These are phyloP conservation scores for Tuber melanosporum DNA, from an alignment of 495 filamentous ascomycete species.

Conservation along the genomic window DNA sequence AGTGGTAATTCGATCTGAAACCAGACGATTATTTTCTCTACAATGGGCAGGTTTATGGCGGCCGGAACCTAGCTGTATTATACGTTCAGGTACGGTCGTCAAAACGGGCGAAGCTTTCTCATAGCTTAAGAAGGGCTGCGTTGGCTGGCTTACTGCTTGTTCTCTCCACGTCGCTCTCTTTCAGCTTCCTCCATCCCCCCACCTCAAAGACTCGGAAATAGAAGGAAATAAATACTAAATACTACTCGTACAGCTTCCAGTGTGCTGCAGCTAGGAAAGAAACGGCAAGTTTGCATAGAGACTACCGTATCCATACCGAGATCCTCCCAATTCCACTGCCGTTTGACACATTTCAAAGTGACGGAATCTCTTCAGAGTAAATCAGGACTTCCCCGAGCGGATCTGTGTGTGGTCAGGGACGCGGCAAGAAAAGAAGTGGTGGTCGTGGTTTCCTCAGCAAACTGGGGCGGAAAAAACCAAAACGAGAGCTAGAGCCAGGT, in stretches of 20 bases:
- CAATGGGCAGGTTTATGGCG: neutral
- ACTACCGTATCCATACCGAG: neutral
- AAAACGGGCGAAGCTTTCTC: neutral
- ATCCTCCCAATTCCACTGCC: neutral
- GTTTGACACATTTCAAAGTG: neutral
- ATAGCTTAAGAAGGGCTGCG: neutral
- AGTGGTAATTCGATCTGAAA: neutral
- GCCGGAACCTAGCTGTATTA: neutral
- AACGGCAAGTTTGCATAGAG: neutral
- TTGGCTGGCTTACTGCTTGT: neutral
- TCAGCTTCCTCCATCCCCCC: neutral
- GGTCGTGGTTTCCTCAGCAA: neutral
- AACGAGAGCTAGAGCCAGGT: neutral
- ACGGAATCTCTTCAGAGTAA: slow-evolving; percentile 1
- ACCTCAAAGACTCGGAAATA: neutral
- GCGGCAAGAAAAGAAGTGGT: neutral
- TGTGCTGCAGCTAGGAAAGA: neutral
- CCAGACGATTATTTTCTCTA: neutral
- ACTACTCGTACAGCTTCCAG: neutral
- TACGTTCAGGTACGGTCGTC: neutral
- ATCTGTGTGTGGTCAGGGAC: slow-evolving; percentile 1
- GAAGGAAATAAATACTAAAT: neutral
- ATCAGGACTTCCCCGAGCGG: neutral
- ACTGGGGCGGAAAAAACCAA: neutral
- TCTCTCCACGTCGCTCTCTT: neutral